These are phyloP conservation scores for Fusarium sp. DNA, from an alignment of 2,329 filamentous ascomycete species.

Conservation along the genomic window DNA sequence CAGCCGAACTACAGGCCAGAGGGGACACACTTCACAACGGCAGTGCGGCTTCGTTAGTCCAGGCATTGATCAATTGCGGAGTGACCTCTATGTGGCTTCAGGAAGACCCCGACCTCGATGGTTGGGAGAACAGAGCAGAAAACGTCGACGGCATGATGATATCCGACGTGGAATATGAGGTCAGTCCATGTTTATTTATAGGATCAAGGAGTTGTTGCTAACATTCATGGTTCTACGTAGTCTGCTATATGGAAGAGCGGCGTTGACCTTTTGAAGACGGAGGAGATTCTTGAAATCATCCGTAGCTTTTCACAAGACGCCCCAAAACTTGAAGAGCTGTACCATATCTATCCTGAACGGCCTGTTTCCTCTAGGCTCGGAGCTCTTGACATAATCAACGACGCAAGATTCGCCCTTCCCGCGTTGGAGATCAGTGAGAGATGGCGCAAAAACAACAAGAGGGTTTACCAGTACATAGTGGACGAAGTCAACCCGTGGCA, in stretches of 20 bases:
- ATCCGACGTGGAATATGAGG: constrained; percentile 58
- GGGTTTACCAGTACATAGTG: constrained; percentile 54
- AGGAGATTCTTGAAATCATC: constrained; percentile 51
- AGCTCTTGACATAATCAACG: constrained; percentile 53
- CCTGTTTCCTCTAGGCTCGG: constrained; percentile 54
- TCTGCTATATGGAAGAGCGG: constrained; percentile 56
- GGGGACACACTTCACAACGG: neutral
- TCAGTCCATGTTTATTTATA: constrained; percentile 16
- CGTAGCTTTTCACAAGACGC: constrained; percentile 43
- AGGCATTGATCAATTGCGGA: constrained; percentile 49
- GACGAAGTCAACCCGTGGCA: constrained; percentile 62
- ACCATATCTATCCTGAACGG: constrained; percentile 54
- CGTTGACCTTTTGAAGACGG: constrained; percentile 49
- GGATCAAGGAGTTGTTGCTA: neutral
- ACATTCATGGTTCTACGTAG: too few species aligned
- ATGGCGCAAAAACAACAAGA: constrained; percentile 27
- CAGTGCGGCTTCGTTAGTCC: constrained; percentile 38
- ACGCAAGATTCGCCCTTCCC: constrained; percentile 47
- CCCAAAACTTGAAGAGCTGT: constrained; percentile 50
- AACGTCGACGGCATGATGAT: constrained; percentile 53
- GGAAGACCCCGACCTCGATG: constrained; percentile 48
- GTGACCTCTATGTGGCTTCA: constrained; percentile 57
- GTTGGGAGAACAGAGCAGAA: constrained; percentile 51
- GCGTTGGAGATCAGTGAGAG: constrained; percentile 24
- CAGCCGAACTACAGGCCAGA: neutral